Evolutionary conservation across 176 grass and related monocot species (phyloP).

Genomic region (Hordeum vulgare): MorexV3_pseudomolecules_assembly NC_058519.1:544451437-544451936

Average conservation of each 20-base stretch:
- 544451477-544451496: not conserved
- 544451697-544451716: not conserved
- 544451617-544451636: not conserved
- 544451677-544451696: not conserved
- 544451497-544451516: not conserved
- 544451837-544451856: too few relatives aligned
- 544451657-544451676: not conserved
- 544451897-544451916: too few relatives aligned
- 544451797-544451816: too few relatives aligned
- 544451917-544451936: too few relatives aligned
- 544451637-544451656: not conserved
- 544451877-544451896: too few relatives aligned
- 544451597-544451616: not conserved
- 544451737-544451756: too few relatives aligned
- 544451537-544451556: conserved; percentile 28
- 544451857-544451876: too few relatives aligned
- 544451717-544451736: not conserved
- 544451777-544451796: too few relatives aligned
- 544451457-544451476: not conserved
- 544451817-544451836: too few relatives aligned
- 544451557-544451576: conserved; percentile 41
- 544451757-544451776: too few relatives aligned
- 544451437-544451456: conserved; percentile 16
- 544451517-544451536: conserved; percentile 15
- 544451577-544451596: conserved; percentile 43